Evolutionary conservation across 2,329 filamentous ascomycete genomes (phyloP).

Genomic region (Teratosphaeria viscida): DNA sequence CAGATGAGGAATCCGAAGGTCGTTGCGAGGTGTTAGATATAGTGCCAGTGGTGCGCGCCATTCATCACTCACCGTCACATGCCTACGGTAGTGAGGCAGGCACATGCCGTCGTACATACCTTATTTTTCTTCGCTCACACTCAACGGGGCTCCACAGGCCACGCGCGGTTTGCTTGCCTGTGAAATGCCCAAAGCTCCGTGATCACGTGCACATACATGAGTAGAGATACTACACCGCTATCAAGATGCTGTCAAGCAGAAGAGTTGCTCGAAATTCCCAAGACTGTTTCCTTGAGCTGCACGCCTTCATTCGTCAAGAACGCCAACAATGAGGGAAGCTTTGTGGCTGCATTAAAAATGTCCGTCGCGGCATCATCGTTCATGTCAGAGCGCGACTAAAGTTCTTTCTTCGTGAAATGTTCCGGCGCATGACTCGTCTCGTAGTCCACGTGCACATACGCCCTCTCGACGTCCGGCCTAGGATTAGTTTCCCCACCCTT

Average conservation of each 20-base stretch:
- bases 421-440: slow-evolving; percentile 94
- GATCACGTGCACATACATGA: neutral
- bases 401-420: slow-evolving; percentile 58
- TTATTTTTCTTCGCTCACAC: too few relatives aligned
- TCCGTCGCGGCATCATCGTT: neutral
- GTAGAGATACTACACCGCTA: neutral
- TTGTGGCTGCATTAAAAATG: neutral
- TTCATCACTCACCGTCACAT: neutral
- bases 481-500: too few relatives aligned
- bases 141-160: neutral
- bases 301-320: neutral
- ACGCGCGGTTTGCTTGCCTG: neutral
- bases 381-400: slow-evolving; percentile 27
- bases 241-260: neutral
- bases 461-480: slow-evolving; percentile 82
- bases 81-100: neutral
- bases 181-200: neutral
- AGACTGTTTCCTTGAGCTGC: neutral
- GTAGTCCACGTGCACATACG: slow-evolving; percentile 95
- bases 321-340: neutral
- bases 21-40: neutral
- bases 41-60: neutral
- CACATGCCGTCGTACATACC: neutral
- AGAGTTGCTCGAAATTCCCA: neutral
- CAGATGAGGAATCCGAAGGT: neutral